These are phyloP conservation scores for Aspergillus ostianus DNA, from an alignment of 495 filamentous ascomycete genomes.

Conservation along the genomic window DNA sequence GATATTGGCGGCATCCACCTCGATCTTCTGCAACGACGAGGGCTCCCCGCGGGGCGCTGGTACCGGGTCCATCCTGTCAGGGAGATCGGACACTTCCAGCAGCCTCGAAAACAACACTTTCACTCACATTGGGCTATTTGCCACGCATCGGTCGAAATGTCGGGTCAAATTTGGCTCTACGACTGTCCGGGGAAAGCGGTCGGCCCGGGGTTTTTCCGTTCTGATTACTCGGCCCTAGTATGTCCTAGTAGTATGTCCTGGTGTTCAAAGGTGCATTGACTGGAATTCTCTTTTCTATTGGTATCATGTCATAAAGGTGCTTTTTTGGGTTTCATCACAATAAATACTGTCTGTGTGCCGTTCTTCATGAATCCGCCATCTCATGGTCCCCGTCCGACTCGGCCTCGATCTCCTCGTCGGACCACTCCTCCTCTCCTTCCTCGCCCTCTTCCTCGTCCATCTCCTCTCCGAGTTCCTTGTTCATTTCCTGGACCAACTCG, in stretches of 20 bases:
- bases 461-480: conserved; percentile 55
- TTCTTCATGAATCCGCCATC: conserved; percentile 46
- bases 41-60: conserved; percentile 41
- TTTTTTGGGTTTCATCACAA: conserved; percentile 12
- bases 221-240: too few relatives aligned
- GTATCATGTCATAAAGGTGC: conserved; percentile 33
- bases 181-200: conserved; percentile 23
- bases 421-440: conserved; percentile 43
- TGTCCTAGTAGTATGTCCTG: too few relatives aligned
- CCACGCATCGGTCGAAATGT: conserved; percentile 18
- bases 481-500: conserved; percentile 58
- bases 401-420: conserved; percentile 38
- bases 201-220: conserved; percentile 40
- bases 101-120: conserved; percentile 30
- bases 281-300: conserved; percentile 19
- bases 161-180: conserved; percentile 32
- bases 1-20: conserved; percentile 44
- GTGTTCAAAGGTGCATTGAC: neutral
- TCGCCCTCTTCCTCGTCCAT: conserved; percentile 51
- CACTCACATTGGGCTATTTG: conserved; percentile 36
- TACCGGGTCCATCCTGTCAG: conserved; percentile 43
- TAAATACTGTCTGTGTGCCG: conserved; percentile 10
- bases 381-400: conserved; percentile 49
- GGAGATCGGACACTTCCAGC: conserved; percentile 31
- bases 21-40: conserved; percentile 43